Evolutionary conservation across 208 protist genomes (phyloP), one percentile per base, ranked within the genome.

Genomic region (Crithidia expoeki): DNA sequence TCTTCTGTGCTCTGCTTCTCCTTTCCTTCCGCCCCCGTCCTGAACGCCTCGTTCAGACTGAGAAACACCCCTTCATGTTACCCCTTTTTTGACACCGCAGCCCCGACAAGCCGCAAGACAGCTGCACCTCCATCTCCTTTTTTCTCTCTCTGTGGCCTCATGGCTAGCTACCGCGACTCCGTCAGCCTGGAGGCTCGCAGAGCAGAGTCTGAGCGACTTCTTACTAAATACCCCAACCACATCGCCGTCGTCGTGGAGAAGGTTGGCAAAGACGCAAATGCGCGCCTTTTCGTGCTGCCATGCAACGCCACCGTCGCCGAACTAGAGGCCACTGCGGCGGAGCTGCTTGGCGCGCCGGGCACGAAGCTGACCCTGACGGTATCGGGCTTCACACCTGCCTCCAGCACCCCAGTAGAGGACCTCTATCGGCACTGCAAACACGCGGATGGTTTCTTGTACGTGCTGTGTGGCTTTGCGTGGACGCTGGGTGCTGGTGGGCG

Each of bases 371-470:
- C 50, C 38, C 59, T 78, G 49, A 27, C 57, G 21, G 60, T 78
- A 2, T 42, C 34, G 4, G 73, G 58, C 58, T 63, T 47, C 66
- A 53, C 73, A 3, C 73, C 73, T 11, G 63, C 73, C 59, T 9
- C 73, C 32, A 63, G 6, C 52, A 62, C 65, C 42, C 2, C 32
- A 17, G 42, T 78, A 9, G 73, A 58, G 36, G 73, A 78, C 65
- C 52, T 72, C 42, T 44, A 42, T 49, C 30, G 56, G 2, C 14
- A 23, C 59, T 78, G 73, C 66, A 72, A 65, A 58, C 3, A n/a
- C 2, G 64, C 60, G 21, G 72, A 74, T 51, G 69, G 69, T 38
- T 74, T 71, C 34, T 52, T 72, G 5, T 32, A 64, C 49, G 61
- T 67, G 4, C 46, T 6, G 46, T 50, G 46, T 21, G 46, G 46